Percentiles rank a stretch among this genome's conserved stretches.
Evolutionary conservation across 2,329 filamentous ascomycete species (phyloP).

Genomic region (Rhynchosporium agropyri): DNA sequence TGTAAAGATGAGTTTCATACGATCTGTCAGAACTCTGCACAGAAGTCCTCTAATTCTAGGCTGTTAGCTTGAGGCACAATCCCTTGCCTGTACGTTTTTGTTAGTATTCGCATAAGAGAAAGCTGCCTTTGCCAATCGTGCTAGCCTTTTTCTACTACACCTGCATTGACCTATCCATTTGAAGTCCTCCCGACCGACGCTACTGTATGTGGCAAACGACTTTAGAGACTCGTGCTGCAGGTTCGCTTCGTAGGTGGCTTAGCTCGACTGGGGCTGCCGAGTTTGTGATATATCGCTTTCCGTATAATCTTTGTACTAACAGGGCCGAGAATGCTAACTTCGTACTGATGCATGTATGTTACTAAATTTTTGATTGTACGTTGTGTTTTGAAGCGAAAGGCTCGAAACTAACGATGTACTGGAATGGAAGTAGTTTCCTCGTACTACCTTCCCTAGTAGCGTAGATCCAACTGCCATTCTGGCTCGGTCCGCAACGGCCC

Average conservation of each 20-base stretch:
- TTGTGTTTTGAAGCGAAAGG: no score
- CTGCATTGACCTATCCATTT: background rate
- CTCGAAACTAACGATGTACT: background rate
- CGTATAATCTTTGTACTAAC: no score
- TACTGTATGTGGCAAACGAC: background rate
- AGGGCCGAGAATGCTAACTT: no score
- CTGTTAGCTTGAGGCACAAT: conserved; percentile 12
- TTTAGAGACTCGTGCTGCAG: no score
- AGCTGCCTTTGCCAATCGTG: background rate
- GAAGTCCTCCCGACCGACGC: background rate
- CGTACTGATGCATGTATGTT: background rate
- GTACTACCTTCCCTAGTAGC: background rate
- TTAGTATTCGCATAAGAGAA: background rate
- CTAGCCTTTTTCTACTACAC: background rate
- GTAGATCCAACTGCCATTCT: conserved; percentile 6
- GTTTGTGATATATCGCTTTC: no score
- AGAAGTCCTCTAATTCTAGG: background rate
- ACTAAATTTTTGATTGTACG: no score
- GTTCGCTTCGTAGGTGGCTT: no score
- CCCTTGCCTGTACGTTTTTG: background rate
- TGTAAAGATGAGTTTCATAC: background rate
- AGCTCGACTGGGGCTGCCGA: no score
- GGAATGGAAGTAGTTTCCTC: no score
- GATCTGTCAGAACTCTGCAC: background rate
- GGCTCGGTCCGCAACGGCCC: conserved; percentile 4